Base-by-base conservation (phyloP, 345 rosid species). In the Acer campestre region DNA sequence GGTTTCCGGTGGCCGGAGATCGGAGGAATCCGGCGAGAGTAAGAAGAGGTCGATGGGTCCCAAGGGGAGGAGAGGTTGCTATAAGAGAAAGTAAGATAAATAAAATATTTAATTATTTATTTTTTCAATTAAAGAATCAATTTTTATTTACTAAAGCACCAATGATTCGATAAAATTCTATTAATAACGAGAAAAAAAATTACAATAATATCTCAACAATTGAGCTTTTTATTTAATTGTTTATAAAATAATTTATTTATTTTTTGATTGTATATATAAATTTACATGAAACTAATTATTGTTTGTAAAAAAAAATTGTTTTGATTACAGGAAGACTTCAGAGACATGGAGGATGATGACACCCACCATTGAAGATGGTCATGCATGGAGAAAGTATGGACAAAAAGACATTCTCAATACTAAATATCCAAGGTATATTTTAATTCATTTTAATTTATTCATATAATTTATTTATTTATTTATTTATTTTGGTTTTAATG, bases 381-480 rank as follows among this genome's bases (percentile, higher is more conserved):
- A 83, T 71, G 83, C 89, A 14, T 95, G 98, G 98, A 93, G 98
- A 72, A 95, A 95, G 72, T 95, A 95, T 74, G 98, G 98, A 7
- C 98, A 95, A 74, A 95, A 95, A 68, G 79, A 56, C 67, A 95
- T 95, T 67, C 93, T 91, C 71, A 85, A 93, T 72, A 59, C 93
- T 48, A 88, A 83, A 70, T 68, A 84, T 70, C 97, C 95, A 71
- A 93, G 98, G 98, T 92, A 35, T 31, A 31, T 31, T 3, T 35
- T 35, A 35, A 4, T 35, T 35, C 7, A 42, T 42, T 42, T 42
- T 70, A 46, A 51, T 46, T 0, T 55, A 10, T 73, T 27, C 7
- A 10, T 62, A 17, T 10, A 29, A 16, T 17, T 20, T 1, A n/a
- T 3, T 4, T 29, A 0, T 10, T 4, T n/a, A n/a, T n/a, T n/a